A percentile compares a stretch with the other conserved stretches of the same genome.
Evolutionary conservation across 176 grass and related monocot genomes (phyloP).

Genomic region (Leersia perrieri): DNA sequence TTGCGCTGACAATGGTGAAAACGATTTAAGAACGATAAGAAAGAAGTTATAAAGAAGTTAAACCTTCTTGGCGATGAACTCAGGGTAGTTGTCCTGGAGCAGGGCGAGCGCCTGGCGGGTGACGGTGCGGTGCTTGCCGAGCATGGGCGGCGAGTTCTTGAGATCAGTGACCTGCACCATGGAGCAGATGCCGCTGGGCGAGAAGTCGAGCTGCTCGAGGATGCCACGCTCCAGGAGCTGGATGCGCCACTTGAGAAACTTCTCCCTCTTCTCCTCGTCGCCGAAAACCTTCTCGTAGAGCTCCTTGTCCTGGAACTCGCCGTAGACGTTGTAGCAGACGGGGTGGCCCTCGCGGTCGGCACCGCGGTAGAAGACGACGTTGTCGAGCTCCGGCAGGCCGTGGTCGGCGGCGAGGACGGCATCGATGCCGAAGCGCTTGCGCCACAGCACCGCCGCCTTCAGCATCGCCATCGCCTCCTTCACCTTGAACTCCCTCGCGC

Average conservation of each 20-base stretch:
- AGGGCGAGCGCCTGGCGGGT: constrained; percentile 68
- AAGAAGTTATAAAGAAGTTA: neutral
- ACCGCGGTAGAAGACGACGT: constrained; percentile 53
- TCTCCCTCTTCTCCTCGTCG: constrained; percentile 57
- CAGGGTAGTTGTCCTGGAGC: constrained; percentile 97
- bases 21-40: neutral
- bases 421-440: constrained; percentile 66
- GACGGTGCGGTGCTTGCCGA: constrained; percentile 87
- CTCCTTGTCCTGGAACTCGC: constrained; percentile 82
- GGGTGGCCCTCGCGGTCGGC: constrained; percentile 77
- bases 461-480: constrained; percentile 81
- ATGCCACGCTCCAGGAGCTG: constrained; percentile 74
- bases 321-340: constrained; percentile 83
- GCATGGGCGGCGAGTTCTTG: constrained; percentile 85
- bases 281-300: constrained; percentile 74
- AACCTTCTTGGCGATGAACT: constrained; percentile 96
- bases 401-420: constrained; percentile 38
- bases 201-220: constrained; percentile 58
- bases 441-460: constrained; percentile 66
- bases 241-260: constrained; percentile 77
- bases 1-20: neutral
- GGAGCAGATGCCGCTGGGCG: constrained; percentile 59
- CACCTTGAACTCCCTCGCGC: constrained; percentile 76
- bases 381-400: constrained; percentile 38
- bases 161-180: constrained; percentile 97